phyloP scores from a whole-genome alignment of 768 basidiomycete genomes.

The Epithele typhae region DNA sequence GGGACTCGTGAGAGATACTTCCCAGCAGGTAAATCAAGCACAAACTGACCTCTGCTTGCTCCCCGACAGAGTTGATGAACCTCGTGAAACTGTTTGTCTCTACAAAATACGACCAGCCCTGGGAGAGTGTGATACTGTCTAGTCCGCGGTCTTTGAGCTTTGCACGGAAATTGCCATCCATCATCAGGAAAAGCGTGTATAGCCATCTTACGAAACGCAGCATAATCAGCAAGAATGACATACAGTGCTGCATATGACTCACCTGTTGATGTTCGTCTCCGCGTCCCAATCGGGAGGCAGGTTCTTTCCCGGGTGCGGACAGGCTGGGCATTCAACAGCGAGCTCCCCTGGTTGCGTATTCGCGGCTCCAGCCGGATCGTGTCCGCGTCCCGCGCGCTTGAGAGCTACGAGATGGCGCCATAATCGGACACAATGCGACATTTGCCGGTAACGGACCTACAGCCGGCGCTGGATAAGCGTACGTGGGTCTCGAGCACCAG shows the following conservation, averaged over 20 bases:
- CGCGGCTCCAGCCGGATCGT: conserved; percentile 13
- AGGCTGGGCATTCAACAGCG: conserved; percentile 20
- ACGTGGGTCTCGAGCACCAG: too few relatives aligned
- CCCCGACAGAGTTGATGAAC: conserved; percentile 6
- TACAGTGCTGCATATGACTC: conserved; percentile 1
- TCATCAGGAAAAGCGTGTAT: conserved; percentile 22
- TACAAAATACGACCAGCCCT: conserved; percentile 26
- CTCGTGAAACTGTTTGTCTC: conserved; percentile 15
- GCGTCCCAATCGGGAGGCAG: conserved; percentile 18
- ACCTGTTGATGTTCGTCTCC: conserved; percentile 10
- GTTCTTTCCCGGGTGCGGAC: conserved; percentile 20
- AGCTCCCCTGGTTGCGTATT: conserved; percentile 11
- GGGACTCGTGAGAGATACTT: not conserved
- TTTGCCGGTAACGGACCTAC: conserved; percentile 15
- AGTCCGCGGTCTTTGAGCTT: conserved; percentile 14
- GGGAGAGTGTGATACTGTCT: conserved; percentile 1
- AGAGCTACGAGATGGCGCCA: conserved; percentile 17
- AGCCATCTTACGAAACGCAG: too few relatives aligned
- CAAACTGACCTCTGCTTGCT: conserved; percentile 19
- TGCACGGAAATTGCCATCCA: conserved; percentile 26
- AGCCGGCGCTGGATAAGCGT: too few relatives aligned
- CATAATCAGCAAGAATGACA: not conserved
- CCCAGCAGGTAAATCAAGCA: not conserved
- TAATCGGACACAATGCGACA: conserved; percentile 10
- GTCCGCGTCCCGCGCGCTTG: conserved; percentile 19